Percentiles rank a stretch among this genome's conserved stretches.
Evolutionary conservation across 768 basidiomycete genomes (phyloP).

Genomic region (Coprinopsis marcescibilis): DNA sequence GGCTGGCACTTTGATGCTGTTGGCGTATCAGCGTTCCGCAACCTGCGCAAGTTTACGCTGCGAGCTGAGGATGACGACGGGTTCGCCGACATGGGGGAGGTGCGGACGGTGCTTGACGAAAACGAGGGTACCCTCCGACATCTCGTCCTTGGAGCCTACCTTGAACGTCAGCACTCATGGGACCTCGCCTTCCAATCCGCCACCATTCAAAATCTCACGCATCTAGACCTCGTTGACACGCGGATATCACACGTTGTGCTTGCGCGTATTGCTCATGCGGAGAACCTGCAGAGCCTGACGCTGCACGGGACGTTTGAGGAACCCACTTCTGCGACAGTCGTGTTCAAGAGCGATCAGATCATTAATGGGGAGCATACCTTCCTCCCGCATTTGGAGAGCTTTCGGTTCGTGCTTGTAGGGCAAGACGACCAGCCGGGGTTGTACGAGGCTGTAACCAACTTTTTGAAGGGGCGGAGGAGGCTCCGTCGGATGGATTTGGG

Average conservation of each 20-base stretch:
- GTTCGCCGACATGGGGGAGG: slow-evolving; percentile 64
- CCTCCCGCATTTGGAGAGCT: slow-evolving; percentile 55
- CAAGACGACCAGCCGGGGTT: slow-evolving; percentile 51
- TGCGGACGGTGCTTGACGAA: slow-evolving; percentile 55
- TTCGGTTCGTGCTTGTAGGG: slow-evolving; percentile 59
- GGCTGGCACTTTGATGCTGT: slow-evolving; percentile 74
- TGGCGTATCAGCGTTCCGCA: slow-evolving; percentile 56
- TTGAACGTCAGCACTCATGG: slow-evolving; percentile 60
- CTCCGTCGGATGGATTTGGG: slow-evolving; percentile 57
- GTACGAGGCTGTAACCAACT: slow-evolving; percentile 50
- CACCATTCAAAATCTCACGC: slow-evolving; percentile 61
- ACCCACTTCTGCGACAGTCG: slow-evolving; percentile 47
- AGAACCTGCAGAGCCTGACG: slow-evolving; percentile 55
- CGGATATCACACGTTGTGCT: slow-evolving; percentile 60
- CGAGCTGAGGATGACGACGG: slow-evolving; percentile 69
- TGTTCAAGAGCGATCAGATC: slow-evolving; percentile 59
- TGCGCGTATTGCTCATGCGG: slow-evolving; percentile 56
- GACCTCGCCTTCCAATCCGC: slow-evolving; percentile 57
- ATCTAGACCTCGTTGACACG: slow-evolving; percentile 66
- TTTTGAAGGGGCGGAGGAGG: slow-evolving; percentile 41
- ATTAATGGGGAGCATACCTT: slow-evolving; percentile 54
- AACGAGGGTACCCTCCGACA: slow-evolving; percentile 54
- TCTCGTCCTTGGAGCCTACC: slow-evolving; percentile 65
- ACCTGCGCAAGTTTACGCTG: slow-evolving; percentile 59
- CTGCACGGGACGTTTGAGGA: slow-evolving; percentile 64